phyloP scores from a whole-genome alignment of 2,329 filamentous ascomycete species.

The Aspergillus aculeatinus region DNA sequence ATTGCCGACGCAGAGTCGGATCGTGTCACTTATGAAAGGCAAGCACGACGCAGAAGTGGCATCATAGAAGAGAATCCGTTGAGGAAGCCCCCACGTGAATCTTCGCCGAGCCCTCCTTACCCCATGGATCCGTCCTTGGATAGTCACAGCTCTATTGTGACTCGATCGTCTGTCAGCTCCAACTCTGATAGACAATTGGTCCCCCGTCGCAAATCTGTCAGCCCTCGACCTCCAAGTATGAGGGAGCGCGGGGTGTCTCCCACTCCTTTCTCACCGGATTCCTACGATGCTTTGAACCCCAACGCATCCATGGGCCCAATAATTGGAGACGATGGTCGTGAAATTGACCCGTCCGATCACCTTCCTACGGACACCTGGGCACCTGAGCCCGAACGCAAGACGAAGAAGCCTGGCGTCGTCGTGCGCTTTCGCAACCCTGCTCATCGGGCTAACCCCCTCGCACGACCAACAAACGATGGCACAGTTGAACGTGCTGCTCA shows the following conservation, averaged over 20 bases:
- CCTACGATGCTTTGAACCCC: constrained; percentile 60
- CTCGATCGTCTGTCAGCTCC: constrained; percentile 29
- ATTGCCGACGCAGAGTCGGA: constrained; percentile 31
- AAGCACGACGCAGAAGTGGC: constrained; percentile 26
- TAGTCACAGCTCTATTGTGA: constrained; percentile 25
- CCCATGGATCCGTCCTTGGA: constrained; percentile 28
- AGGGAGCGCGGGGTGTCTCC: constrained; percentile 43
- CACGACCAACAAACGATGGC: background rate
- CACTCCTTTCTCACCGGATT: constrained; percentile 61
- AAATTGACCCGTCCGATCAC: constrained; percentile 66
- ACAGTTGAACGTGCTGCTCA: constrained; percentile 19
- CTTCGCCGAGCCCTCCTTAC: constrained; percentile 27
- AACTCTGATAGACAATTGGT: constrained; percentile 37
- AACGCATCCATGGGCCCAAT: constrained; percentile 54
- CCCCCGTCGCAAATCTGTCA: constrained; percentile 59
- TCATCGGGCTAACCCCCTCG: constrained; percentile 24
- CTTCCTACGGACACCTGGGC: constrained; percentile 65
- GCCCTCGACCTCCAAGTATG: constrained; percentile 51
- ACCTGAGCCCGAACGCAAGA: constrained; percentile 63
- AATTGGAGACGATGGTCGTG: constrained; percentile 62
- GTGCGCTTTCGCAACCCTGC: constrained; percentile 47
- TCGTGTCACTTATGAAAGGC: constrained; percentile 29
- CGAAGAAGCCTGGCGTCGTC: constrained; percentile 49
- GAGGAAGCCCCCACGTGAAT: constrained; percentile 22
- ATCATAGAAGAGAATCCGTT: constrained; percentile 29